Conservation (phyloP, 164 flowering plant genomes). For the Liquidambar formosana region DNA sequence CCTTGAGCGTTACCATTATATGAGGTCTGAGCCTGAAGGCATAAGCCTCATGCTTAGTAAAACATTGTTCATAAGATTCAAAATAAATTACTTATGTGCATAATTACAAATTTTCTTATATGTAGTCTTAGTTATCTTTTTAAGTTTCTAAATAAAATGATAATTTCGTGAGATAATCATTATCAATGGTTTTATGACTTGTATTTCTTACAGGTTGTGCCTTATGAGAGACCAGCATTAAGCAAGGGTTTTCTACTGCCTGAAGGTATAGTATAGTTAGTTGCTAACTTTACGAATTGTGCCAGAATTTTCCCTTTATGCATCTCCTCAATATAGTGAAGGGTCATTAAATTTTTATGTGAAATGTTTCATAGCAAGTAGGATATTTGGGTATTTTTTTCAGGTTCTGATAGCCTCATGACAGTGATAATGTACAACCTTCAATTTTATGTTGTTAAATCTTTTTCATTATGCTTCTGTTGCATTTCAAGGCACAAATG, state of each 20-base stretch:
- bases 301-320: neutral
- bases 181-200: neutral
- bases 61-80: neutral
- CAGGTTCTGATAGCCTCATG: neutral
- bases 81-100: neutral
- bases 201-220: conserved; percentile 63
- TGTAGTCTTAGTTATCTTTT: neutral
- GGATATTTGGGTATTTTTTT: neutral
- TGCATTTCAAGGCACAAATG: too few relatives aligned
- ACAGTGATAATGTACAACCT: neutral
- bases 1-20: too few relatives aligned
- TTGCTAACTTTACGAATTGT: neutral
- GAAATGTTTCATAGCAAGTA: neutral
- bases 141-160: neutral
- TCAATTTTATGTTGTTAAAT: too few relatives aligned
- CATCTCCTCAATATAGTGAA: neutral
- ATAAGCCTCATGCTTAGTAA: neutral
- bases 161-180: neutral
- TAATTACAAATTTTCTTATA: neutral
- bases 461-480: too few relatives aligned
- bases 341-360: neutral
- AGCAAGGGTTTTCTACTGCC: conserved; percentile 95
- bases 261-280: conserved; percentile 54
- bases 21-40: neutral
- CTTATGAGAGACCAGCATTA: conserved; percentile 94